Evolutionary conservation across 371 early-diverging fungal species (phyloP).

Genomic region (Syncephalis plumigaleata): DNA sequence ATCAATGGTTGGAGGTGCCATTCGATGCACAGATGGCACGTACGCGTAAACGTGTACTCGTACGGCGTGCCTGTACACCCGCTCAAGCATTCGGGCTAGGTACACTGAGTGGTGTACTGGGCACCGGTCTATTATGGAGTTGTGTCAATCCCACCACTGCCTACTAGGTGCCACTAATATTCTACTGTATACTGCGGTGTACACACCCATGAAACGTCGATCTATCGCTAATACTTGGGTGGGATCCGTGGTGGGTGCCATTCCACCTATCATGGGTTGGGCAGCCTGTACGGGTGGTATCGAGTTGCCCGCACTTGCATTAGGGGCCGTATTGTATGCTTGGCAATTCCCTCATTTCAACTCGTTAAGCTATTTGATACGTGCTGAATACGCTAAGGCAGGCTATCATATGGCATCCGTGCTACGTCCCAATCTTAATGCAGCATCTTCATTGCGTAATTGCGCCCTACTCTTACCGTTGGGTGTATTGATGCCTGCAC

Average conservation of each 20-base stretch:
- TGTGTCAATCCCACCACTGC: conserved; percentile 80
- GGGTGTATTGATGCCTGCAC: conserved; percentile 31
- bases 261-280: conserved; percentile 98
- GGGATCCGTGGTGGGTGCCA: conserved; percentile 88
- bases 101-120: conserved; percentile 44
- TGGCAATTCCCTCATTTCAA: conserved; percentile 99
- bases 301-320: conserved; percentile 61
- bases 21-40: conserved; percentile 95
- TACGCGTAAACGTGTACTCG: conserved; percentile 76
- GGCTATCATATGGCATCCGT: conserved; percentile 94
- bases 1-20: conserved; percentile 90
- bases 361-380: conserved; percentile 74
- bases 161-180: conserved; percentile 69
- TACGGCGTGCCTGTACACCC: conserved; percentile 62
- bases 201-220: conserved; percentile 90
- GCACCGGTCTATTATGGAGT: conserved; percentile 38
- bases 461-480: conserved; percentile 74
- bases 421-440: conserved; percentile 71
- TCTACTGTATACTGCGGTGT: conserved; percentile 69
- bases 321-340: conserved; percentile 69
- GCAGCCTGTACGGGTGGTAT: conserved; percentile 64
- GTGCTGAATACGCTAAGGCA: conserved; percentile 90
- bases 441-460: conserved; percentile 73
- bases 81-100: conserved; percentile 78
- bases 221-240: conserved; percentile 91